Percentiles rank a stretch among this genome's conserved stretches.
Evolutionary conservation across 768 basidiomycete species (phyloP).

Genomic region (Lepiota venenata): DNA sequence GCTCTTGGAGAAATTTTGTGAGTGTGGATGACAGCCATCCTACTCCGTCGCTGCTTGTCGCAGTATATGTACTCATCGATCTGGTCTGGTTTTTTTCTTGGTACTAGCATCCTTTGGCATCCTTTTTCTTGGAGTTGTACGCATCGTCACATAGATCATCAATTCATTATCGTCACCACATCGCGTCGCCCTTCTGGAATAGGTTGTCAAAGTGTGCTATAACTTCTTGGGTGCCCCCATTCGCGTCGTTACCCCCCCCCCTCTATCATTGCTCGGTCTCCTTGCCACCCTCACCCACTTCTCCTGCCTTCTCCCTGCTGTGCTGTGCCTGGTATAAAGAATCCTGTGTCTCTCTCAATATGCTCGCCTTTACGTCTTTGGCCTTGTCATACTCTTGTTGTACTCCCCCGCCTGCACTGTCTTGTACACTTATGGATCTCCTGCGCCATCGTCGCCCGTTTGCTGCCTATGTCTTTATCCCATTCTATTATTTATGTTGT

Average conservation of each 20-base stretch:
- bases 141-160: not conserved
- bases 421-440: too few relatives aligned
- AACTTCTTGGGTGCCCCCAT: not conserved
- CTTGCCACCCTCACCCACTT: conserved; percentile 3
- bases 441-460: too few relatives aligned
- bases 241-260: not conserved
- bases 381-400: too few relatives aligned
- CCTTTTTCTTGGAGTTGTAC: not conserved
- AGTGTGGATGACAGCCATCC: not conserved
- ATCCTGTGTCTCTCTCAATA: not conserved
- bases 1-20: not conserved
- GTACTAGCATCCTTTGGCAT: not conserved
- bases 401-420: too few relatives aligned
- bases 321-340: not conserved
- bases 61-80: not conserved
- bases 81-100: not conserved
- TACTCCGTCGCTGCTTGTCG: not conserved
- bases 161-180: not conserved
- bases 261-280: not conserved
- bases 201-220: too few relatives aligned
- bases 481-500: not conserved
- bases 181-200: not conserved
- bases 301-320: conserved; percentile 5
- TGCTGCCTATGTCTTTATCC: not conserved
- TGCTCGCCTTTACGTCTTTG: not conserved